Conservation (phyloP, 371 early-diverging fungal species). For the Lichtheimia corymbifera region DNA sequence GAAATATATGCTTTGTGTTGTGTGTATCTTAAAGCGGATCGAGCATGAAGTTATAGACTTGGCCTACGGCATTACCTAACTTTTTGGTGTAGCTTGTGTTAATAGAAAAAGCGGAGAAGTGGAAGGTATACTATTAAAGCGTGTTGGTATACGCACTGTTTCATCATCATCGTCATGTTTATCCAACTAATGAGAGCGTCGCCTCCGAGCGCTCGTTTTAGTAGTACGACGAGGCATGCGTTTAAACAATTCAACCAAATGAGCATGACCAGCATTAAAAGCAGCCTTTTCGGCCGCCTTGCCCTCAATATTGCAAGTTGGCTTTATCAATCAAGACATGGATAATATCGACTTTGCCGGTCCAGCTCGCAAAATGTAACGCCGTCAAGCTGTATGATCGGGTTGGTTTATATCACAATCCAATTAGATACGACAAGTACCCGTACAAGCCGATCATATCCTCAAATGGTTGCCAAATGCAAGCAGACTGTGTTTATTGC, state of each 20-base stretch:
- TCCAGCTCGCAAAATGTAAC: conserved; percentile 62
- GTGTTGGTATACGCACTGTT: conserved; percentile 28
- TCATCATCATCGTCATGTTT: conserved; percentile 5
- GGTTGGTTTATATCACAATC: conserved; percentile 39
- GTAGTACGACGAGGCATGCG: conserved; percentile 5
- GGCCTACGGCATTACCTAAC: conserved; percentile 31
- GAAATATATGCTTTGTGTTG: too few species aligned
- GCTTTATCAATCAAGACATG: conserved; percentile 28
- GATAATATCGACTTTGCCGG: conserved; percentile 50
- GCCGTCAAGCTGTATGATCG: conserved; percentile 56
- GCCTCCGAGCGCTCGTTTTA: neutral
- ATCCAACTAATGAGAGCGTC: neutral
- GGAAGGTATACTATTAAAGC: conserved; percentile 20
- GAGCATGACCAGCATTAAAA: conserved; percentile 34
- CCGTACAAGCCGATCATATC: conserved; percentile 32
- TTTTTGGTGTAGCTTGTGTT: conserved; percentile 28
- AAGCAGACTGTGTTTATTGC: too few species aligned
- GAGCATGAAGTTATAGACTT: conserved; percentile 41
- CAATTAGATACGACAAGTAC: conserved; percentile 30
- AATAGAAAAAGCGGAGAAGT: conserved; percentile 27
- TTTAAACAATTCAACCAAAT: conserved; percentile 26
- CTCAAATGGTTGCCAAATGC: too few species aligned
- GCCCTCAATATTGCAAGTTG: conserved; percentile 30
- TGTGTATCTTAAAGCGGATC: conserved; percentile 38
- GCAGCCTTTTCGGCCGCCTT: conserved; percentile 42